Percentiles rank a stretch among this genome's conserved stretches.
phyloP scores from a whole-genome alignment of 1,139 yeast species.

The Pneumocystis jirovecii region DNA sequence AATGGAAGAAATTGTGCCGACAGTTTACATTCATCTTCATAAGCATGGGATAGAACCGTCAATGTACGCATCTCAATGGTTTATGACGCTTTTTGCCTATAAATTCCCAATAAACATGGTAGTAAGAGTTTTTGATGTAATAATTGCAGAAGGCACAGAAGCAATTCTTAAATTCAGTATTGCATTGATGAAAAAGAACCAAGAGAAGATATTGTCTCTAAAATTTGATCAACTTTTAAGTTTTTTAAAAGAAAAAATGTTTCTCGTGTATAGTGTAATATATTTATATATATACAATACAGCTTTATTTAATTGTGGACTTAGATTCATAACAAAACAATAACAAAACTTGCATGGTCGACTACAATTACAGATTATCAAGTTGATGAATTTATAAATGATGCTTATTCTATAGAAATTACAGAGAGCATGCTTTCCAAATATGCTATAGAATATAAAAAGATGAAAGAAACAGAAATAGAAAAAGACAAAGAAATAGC shows the following conservation, averaged over 20 bases:
- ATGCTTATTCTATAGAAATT: slow-evolving; percentile 58
- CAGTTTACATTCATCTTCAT: slow-evolving; percentile 55
- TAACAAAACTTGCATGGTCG: slow-evolving; percentile 3
- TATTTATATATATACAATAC: slow-evolving; percentile 3
- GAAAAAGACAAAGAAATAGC: slow-evolving; percentile 60
- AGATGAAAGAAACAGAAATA: slow-evolving; percentile 52
- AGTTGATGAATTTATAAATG: slow-evolving; percentile 60
- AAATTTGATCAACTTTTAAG: slow-evolving; percentile 62
- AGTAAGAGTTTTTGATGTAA: slow-evolving; percentile 65
- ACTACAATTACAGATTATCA: slow-evolving; percentile 9
- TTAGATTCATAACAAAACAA: slow-evolving; percentile 5
- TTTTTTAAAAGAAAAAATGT: slow-evolving; percentile 63
- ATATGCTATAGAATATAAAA: slow-evolving; percentile 60
- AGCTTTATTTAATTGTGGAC: slow-evolving; percentile 5
- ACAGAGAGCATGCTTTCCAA: slow-evolving; percentile 56
- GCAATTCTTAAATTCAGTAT: slow-evolving; percentile 67
- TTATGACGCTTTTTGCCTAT: slow-evolving; percentile 68
- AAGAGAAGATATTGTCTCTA: slow-evolving; percentile 40
- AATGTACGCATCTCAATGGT: slow-evolving; percentile 96
- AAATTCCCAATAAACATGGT: slow-evolving; percentile 79
- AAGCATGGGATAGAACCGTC: slow-evolving; percentile 78
- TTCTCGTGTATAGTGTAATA: slow-evolving; percentile 45
- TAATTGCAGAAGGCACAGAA: slow-evolving; percentile 80
- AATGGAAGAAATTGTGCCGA: slow-evolving; percentile 54
- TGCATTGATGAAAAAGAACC: slow-evolving; percentile 57